Base-by-base conservation (phyloP, 305 asterid genomes). In the Rubia peregrina region DNA sequence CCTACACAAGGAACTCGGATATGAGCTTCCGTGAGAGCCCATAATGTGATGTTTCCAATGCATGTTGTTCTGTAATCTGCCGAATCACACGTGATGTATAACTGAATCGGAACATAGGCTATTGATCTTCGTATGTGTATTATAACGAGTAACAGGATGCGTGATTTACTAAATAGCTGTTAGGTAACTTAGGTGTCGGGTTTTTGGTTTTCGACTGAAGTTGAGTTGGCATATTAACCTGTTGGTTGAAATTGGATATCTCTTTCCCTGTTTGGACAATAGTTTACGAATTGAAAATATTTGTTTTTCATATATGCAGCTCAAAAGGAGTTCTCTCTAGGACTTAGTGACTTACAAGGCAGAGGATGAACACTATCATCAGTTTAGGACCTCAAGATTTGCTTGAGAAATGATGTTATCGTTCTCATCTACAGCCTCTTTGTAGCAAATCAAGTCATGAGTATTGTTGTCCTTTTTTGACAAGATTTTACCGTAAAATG, bases 311-410 rank as follows among this genome's bases (percentile, higher is more conserved):
- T 73, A 44, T 75, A 36, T 87, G 85, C 87, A 88, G 97, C 87
- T 90, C 95, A 5, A 87, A 88, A 78, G 97, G 97, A 43, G 87
- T 90, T 75, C 88, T 88, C 53, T 88, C 94, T 16, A 85, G 95
- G 14, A 69, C 83, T 6, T 89, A 84, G 82, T 22, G 14, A 74
- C 61, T 75, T 76, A 38, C 26, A 33, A 51, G 73, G 60, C 67
- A 53, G 26, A 65, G 14, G 26, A 12, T 36, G 61, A 42, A 16
- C 11, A 3, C 22, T 4, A 12, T 53, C 24, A 26, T 21, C 41
- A n/a, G 8, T 24, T 9, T n/a, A 11, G 67, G 68, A 65, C 56
- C 16, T 41, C 30, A 51, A 46, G 13, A 10, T 1, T 24, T 3
- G 3, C 51, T 9, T 33, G 36, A 42, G 65, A 38, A 14, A 53